Evolutionary conservation across 805 yeast genomes (phyloP), one percentile per base, ranked within the genome.

Genomic region (Kodamaea laetipori): DNA sequence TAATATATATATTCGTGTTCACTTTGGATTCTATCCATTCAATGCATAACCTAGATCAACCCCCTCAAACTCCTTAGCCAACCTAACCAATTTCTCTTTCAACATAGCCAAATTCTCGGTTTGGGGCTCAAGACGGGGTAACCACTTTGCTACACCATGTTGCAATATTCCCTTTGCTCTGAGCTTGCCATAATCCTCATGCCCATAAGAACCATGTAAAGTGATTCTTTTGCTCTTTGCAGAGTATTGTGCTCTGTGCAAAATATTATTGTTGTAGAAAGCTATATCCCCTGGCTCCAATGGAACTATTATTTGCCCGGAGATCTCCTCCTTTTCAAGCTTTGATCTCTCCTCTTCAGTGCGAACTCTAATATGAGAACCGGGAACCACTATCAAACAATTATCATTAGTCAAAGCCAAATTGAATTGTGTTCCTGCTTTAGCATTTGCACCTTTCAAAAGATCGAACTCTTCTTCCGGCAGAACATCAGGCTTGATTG

Each of bases 161-260:
- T 76, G 81, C 37, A 76, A 65, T 11, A 76, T 66, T 12, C 78
- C 75, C 47, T 64, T 66, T 4, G 80, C 79, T 45, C 80, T 60
- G 11, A 61, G 49, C 41, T 60, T 58, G 4, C 79, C 80, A 41
- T 57, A 56, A 26, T 64, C 60, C 15, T 48, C 61, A 47, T 72
- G 74, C 4, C 81, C 81, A 48, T 74, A 74, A 2, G 77, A 69
- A 0, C 80, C 81, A 52, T 76, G 81, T 17, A 76, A 54, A 0
- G 80, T 76, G 40, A 74, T 59, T 39, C 81, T 58, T 41, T 60
- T 63, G 24, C 60, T 55, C 21, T 59, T 55, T 24, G 74, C 56
- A 6, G 61, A 58, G 50, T 76, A 76, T 26, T 63, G 56, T 0
- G 73, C 81, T n/a, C 81, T 57, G 56, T 76, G 81, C 37, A 76